Evolutionary conservation across 495 filamentous ascomycete species (phyloP), one percentile per base, ranked within the genome.

Genomic region (Xylaria curta): DNA sequence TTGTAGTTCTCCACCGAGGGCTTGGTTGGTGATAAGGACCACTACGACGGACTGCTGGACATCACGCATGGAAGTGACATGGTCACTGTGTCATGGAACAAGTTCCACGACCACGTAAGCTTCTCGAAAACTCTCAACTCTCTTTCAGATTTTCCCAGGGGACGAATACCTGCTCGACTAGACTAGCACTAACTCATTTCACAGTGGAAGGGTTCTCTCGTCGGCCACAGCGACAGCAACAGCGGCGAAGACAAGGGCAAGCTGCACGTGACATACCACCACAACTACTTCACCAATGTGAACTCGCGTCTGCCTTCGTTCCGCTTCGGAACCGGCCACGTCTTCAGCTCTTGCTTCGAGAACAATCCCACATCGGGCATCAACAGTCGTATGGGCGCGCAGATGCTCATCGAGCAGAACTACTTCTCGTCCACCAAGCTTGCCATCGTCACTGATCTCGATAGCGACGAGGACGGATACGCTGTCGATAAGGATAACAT

Each of bases 301-400:
- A 78, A 66, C 68, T 82, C 85, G 53, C 85, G 85, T 56, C 76
- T 73, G 8, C 85, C 85, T 0, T 84, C 81, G 17, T 74, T 86
- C 76, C 85, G 85, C 73, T 87, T 86, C 75, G 85, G 85, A 19
- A 86, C 83, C 13, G 83, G 78, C 53, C 85, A 87, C 71, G 72
- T 86, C 76, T 87, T 81, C 79, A 87, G 86, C 79, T 82, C 75
- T 74, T 72, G 80, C 53, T 68, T 68, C 24, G 66, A 68, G 46
- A 76, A 78, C 69, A 81, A 51, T n/a, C 72, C 84, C 6, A 78
- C 67, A 59, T 82, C 85, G 49, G 83, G 80, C 33, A 85, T 86
- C 79, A 86, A 87, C 79, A 82, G 83, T 53, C 83, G 85, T 31
- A 68, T 81, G 13, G 84, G 83, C 40, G 85, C 84, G 13, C 84